Conservation (phyloP, 2,329 filamentous ascomycete species). For the Pseudogymnoascus sp. region DNA sequence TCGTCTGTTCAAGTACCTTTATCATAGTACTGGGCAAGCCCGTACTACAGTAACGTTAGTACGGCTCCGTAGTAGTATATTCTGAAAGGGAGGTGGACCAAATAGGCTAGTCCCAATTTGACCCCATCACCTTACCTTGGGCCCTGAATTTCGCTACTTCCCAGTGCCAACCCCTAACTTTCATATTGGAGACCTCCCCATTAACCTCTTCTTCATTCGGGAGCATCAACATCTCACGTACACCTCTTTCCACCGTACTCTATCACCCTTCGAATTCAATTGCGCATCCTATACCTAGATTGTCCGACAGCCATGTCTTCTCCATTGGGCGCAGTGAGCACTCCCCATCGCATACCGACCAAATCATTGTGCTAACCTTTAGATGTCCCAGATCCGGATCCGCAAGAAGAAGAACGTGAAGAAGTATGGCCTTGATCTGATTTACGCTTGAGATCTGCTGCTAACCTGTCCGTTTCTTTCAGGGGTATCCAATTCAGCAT, state of each 20-base stretch:
- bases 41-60: background rate
- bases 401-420: slow-evolving; percentile 99
- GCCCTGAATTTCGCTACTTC: slow-evolving; percentile 10
- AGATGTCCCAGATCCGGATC: slow-evolving; percentile 70
- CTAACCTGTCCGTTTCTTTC: slow-evolving; percentile 46
- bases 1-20: slow-evolving; percentile 5
- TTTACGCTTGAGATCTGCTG: slow-evolving; percentile 31
- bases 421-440: slow-evolving; percentile 34
- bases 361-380: slow-evolving; percentile 21
- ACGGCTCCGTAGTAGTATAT: background rate
- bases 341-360: slow-evolving; percentile 13
- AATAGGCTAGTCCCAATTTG: slow-evolving; percentile 8
- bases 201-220: slow-evolving; percentile 15
- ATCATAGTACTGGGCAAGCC: background rate
- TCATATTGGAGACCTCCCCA: slow-evolving; percentile 9
- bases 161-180: slow-evolving; percentile 10
- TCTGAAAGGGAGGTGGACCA: slow-evolving; percentile 7
- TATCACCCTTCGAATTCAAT: slow-evolving; percentile 1
- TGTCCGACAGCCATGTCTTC: slow-evolving; percentile 40
- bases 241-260: background rate
- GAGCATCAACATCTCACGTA: slow-evolving; percentile 21
- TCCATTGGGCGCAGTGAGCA: slow-evolving; percentile 46
- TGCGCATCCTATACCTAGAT: slow-evolving; percentile 4
- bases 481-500: slow-evolving; percentile 94
- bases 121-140: slow-evolving; percentile 8